These are phyloP conservation scores for Datura wrightii DNA, from an alignment of 257 asterid genomes.

Conservation along the genomic window DNA sequence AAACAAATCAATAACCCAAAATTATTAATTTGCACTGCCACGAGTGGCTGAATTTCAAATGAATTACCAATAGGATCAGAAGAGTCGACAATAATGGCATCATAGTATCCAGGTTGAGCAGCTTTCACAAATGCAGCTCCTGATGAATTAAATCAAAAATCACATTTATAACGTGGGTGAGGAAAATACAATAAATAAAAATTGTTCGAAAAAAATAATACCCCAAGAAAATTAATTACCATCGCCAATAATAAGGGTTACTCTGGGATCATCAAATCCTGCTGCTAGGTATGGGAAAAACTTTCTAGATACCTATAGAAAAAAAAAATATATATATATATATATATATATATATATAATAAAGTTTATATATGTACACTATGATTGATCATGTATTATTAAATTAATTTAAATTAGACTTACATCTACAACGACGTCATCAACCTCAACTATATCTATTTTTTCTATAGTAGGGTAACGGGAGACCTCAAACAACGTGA, in stretches of 20 bases:
- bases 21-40: too few relatives aligned
- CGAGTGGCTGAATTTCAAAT: neutral
- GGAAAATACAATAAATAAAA: neutral
- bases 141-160: neutral
- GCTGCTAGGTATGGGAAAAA: slow-evolving; percentile 31
- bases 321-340: neutral
- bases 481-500: slow-evolving; percentile 33
- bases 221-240: neutral
- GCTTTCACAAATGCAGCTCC: slow-evolving; percentile 38
- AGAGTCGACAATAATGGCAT: slow-evolving; percentile 36
- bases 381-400: neutral
- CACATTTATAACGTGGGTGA: neutral
- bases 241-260: slow-evolving; percentile 34
- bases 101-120: slow-evolving; percentile 33
- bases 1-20: too few relatives aligned
- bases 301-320: slow-evolving; percentile 32
- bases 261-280: slow-evolving; percentile 37
- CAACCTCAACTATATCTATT: slow-evolving; percentile 37
- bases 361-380: too few relatives aligned
- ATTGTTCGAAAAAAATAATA: too few relatives aligned
- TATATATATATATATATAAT: too few relatives aligned
- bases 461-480: slow-evolving; percentile 32
- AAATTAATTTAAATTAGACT: slow-evolving; percentile 2
- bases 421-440: slow-evolving; percentile 35
- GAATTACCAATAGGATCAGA: slow-evolving; percentile 38